Evolutionary conservation across 805 yeast species (phyloP), one percentile per base, ranked within the genome.

Genomic region (Kuraishia ogatae): DNA sequence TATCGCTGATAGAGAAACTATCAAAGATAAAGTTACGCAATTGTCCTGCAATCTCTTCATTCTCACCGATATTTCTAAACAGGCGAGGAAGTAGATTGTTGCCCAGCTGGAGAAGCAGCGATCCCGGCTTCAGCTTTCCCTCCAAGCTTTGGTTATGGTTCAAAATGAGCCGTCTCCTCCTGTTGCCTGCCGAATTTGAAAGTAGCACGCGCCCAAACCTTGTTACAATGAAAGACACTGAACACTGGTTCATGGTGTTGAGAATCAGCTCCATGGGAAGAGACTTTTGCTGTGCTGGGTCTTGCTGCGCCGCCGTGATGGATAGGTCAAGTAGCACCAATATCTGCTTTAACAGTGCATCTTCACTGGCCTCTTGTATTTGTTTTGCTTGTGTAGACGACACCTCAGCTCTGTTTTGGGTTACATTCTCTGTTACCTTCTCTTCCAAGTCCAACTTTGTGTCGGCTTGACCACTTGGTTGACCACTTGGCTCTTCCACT

Each of bases 91-190:
- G 54, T 10, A 68, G 39, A 22, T 56, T 61, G 55, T 68, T 66
- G 17, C 66, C 70, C 3, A 68, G 53, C 21, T 61, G 66, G 2
- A 69, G 55, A 7, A 69, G 55, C 20, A 63, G 62, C 10, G 70
- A 62, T 2, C 73, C 73, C 10, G 72, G 70, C 57, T 66, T 66
- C 10, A 58, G 55, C 50, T 66, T 69, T 19, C 72, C 72, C 10
- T 61, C 58, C 3, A 68, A 56, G 6, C 54, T 56, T 55, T 66
- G 66, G 43, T 59, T 53, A 6, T 60, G 56, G 0, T 71, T 64
- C 5, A 69, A 52, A 7, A 55, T 54, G 15, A 60, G 49, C 43
- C 65, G 39, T 56, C 72, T 61, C 1, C 50, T n/a, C 11, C 15
- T 23, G 51, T 52, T 43, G 21, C 26, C 29, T 1, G 17, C 11